Evolutionary conservation across 129 eudicot species (phyloP), one percentile per base, ranked within the genome.

Genomic region (Sambucus nigra): DNA sequence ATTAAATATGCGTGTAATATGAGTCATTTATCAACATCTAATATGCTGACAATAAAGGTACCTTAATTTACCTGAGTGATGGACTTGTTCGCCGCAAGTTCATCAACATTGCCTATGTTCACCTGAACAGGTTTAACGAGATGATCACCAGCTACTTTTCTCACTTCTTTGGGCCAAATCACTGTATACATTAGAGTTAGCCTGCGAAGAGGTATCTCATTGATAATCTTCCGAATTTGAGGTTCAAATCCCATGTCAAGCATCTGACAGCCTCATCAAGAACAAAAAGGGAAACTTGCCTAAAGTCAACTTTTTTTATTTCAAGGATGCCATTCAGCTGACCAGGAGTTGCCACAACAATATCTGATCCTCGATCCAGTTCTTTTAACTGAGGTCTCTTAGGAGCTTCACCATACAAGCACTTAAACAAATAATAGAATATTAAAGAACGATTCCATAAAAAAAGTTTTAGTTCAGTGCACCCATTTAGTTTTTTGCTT

Each of bases 231-330:
- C 27, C 98, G 86, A 32, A 91, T 91, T 66, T 91, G 98, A 59
- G 98, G 98, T 70, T 91, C 98, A 59, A 91, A 91, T 2, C 98
- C 98, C 98, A 91, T 91, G 55, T 91, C 95, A 57, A 91, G 84
- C 98, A 91, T 91, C 32, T 95, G 73, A 70, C 98, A 31, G 98
- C 98, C 68, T 91, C 98, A 24, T 85, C 98, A 53, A 91, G 84
- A 25, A 91, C 95, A 51, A 91, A 82, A 49, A 85, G 78, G 15
- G 89, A 79, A 58, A 91, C 81, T 60, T 85, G 95, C 35, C 86
- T 72, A 28, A 91, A 82, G 56, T 82, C 87, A 51, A 85, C 73
- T 59, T 72, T 76, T 64, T 68, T 82, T 81, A 77, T 85, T 53
- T 91, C 98, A 61, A 91, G 88, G 18, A 91, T 91, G 70, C 85